phyloP scores from a whole-genome alignment of 2,329 filamentous ascomycete genomes.

The Didymella sp. region DNA sequence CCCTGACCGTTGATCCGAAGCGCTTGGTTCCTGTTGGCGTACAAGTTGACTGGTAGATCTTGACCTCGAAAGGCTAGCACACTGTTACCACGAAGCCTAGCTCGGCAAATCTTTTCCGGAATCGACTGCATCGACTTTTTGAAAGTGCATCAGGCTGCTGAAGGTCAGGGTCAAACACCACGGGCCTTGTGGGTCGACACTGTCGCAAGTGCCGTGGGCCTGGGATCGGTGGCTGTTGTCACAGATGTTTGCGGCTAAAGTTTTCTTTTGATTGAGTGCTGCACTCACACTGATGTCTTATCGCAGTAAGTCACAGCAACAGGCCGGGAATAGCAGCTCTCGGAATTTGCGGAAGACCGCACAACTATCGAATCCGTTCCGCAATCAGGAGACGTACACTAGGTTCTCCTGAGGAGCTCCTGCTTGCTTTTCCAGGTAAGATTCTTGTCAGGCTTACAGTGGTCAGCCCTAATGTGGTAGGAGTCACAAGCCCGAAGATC shows the following conservation, averaged over 20 bases:
- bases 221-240: constrained; percentile 1
- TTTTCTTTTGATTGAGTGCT: not conserved
- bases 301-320: constrained; percentile 10
- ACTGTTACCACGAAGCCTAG: not conserved
- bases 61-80: not conserved
- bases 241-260: constrained; percentile 2
- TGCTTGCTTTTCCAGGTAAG: not conserved
- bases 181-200: not conserved
- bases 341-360: not conserved
- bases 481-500: constrained; percentile 3
- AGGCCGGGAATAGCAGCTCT: not conserved
- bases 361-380: not conserved
- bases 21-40: not conserved
- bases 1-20: constrained; percentile 6
- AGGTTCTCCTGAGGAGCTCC: not conserved
- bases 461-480: not conserved
- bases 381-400: not conserved
- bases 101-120: constrained; percentile 1
- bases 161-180: constrained; percentile 1
- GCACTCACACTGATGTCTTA: not conserved
- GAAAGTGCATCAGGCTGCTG: constrained; percentile 4
- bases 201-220: not conserved
- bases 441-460: not conserved
- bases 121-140: constrained; percentile 9
- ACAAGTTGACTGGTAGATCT: not conserved